Evolutionary conservation across 2,329 filamentous ascomycete genomes (phyloP).

Genomic region (Fusarium verticillioides): DNA sequence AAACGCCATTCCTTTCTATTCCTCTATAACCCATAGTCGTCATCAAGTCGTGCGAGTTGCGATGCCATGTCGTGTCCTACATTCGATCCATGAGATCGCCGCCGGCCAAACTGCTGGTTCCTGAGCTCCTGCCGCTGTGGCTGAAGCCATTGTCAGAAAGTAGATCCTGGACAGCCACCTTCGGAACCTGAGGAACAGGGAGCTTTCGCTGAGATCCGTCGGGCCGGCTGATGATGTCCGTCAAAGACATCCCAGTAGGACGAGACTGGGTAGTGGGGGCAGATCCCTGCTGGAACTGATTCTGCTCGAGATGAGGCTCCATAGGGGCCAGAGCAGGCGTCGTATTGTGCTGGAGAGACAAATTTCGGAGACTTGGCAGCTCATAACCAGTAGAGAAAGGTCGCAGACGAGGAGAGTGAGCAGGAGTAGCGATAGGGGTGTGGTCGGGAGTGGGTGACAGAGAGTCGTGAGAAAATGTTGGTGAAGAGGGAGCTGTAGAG

Average conservation of each 20-base stretch:
- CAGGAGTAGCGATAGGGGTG: constrained; percentile 96
- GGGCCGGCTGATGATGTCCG: constrained; percentile 90
- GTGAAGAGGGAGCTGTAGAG: constrained; percentile 94
- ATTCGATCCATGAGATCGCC: constrained; percentile 72
- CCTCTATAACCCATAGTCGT: constrained; percentile 53
- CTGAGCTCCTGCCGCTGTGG: constrained; percentile 80
- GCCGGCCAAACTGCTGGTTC: constrained; percentile 80
- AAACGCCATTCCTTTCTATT: constrained; percentile 55
- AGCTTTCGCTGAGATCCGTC: constrained; percentile 91
- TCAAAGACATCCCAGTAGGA: constrained; percentile 80
- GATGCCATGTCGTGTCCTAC: constrained; percentile 47
- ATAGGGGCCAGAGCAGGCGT: constrained; percentile 68
- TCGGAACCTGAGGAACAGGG: constrained; percentile 89
- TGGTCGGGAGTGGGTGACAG: constrained; percentile 95
- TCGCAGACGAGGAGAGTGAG: constrained; percentile 90
- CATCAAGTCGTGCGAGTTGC: constrained; percentile 52
- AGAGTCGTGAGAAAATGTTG: constrained; percentile 96
- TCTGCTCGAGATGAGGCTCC: constrained; percentile 64
- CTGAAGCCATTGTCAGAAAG: constrained; percentile 75
- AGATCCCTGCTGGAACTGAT: constrained; percentile 56
- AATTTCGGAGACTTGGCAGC: constrained; percentile 82
- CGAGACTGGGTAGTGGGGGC: constrained; percentile 63
- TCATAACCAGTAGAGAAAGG: constrained; percentile 81
- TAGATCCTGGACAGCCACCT: constrained; percentile 87
- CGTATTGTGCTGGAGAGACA: constrained; percentile 64